These are phyloP conservation scores for Acacia confusa DNA, from an alignment of 306 rosid genomes.

Conservation along the genomic window DNA sequence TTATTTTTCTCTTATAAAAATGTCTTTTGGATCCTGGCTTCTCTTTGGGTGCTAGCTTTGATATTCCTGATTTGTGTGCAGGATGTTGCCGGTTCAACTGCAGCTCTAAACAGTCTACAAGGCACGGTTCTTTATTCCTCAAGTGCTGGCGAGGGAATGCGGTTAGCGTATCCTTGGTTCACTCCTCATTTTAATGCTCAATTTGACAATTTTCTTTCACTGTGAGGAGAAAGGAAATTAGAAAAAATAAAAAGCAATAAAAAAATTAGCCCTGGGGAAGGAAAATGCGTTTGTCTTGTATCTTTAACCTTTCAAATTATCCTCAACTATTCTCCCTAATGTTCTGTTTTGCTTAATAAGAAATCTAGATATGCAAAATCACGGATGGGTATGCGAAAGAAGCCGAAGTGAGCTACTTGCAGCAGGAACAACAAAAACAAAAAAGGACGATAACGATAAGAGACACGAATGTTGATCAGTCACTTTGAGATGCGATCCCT, in stretches of 20 bases:
- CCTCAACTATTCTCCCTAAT: neutral
- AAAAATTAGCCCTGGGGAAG: neutral
- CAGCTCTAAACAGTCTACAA: constrained; percentile 73
- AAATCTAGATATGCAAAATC: constrained; percentile 79
- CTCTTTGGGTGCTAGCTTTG: neutral
- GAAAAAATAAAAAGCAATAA: neutral
- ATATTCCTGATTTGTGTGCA: constrained; percentile 29
- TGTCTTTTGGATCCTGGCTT: neutral
- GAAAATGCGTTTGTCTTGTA: neutral
- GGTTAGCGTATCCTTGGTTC: constrained; percentile 84
- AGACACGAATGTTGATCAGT: neutral
- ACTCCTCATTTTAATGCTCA: neutral
- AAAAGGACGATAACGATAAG: neutral
- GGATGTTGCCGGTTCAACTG: constrained; percentile 73
- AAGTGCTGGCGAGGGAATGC: constrained; percentile 81
- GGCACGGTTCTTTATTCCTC: constrained; percentile 81
- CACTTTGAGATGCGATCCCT: constrained; percentile 12
- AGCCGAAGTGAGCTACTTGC: constrained; percentile 46
- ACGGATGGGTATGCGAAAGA: constrained; percentile 94
- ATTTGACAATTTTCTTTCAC: neutral
- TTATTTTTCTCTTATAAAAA: neutral
- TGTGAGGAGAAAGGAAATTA: neutral
- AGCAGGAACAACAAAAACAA: neutral
- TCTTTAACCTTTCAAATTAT: neutral
- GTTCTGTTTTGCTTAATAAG: constrained; percentile 53